Base-by-base conservation (phyloP, 441 rosid species). In the Mallotus repandus region DNA sequence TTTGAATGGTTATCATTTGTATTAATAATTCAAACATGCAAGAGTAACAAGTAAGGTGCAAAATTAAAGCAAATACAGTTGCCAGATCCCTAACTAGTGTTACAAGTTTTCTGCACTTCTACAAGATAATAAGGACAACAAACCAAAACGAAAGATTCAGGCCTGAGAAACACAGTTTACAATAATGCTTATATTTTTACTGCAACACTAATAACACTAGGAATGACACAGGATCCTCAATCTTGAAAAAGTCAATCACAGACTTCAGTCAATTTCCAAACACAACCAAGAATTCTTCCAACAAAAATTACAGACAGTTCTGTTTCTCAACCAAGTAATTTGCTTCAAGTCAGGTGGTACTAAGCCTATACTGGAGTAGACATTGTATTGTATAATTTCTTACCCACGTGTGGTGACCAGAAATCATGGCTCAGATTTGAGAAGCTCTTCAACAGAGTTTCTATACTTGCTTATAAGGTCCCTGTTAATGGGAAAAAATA, bases 361-460 rank as follows among this genome's bases (percentile, higher is more conserved):
- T 4, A 4, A 38, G 41, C 41, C 41, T 38, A 7, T 22, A 70
- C 59, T 43, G 14, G 22, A 15, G 12, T 6, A 12, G 53, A 45
- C 9, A 25, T 21, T 18, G 25, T 14, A 29, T 29, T 6, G n/a
- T 9, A 4, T n/a, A 63, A 53, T 22, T 73, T 74, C 75, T 54
- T 43, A 78, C 76, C 46, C 13, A 13, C 43, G 53, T 9, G 35
- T 12, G 29, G 63, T 35, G 71, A 70, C 50, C 73, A 76, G 59
- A 66, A 38, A 38, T 78, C 76, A 87, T 11, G 84, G 90, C 68
- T 89, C 85, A 11, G 82, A 84, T 84, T 84, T 83, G 71, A 81
- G 59, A 75, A 88, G 82, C 68, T 84, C 90, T 86, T 90, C 94
- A 63, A 94, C 84, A 16, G 95, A 85, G 76, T 72, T 85, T 76